Base-by-base conservation (phyloP, 441 rosid genomes). In the Erodium texanum region DNA sequence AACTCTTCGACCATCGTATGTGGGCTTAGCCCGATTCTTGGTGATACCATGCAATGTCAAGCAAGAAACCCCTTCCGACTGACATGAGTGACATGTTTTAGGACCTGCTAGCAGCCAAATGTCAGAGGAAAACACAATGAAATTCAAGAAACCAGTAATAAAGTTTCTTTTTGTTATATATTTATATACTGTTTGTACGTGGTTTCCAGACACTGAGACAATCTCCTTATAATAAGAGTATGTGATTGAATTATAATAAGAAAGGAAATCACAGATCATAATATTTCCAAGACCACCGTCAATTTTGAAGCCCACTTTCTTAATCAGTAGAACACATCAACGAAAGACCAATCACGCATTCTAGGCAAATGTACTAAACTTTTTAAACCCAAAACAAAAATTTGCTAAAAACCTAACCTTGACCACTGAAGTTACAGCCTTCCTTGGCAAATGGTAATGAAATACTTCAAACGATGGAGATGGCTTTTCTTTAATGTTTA, bases 41-140 rank as follows among this genome's bases (percentile, higher is more conserved):
- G 75, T 65, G 69, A 81, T 75, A 73, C 86, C 85, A 76, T 71
- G 75, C 43, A 88, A 80, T 15, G 84, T 74, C 24, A 86, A 84
- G 76, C 89, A 83, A 64, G 69, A 76, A 70, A 78, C 63, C 9
- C 80, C 89, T 80, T 88, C 96, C 1, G 81, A 63, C 65, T 78
- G 81, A 68, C 87, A 79, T 67, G 76, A 77, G 74, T 86, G 85
- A 69, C 85, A 84, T 68, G 62, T 72, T 34, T 84, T 81, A 79
- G 84, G 70, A 77, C 92, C 96, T 86, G 81, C 68, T 71, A 69
- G 66, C 78, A 41, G 38, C 73, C 64, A 64, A 19, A 27, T 8
- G 7, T 34, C 56, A 52, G 32, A 56, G 7, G 62, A 24, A 73
- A 75, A 64, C 32, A 54, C 59, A 19, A 69, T 24, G 23, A 45